Evolutionary conservation across 805 yeast genomes (phyloP), one percentile per base, ranked within the genome.

Genomic region (Maudiozyma saulgeensis): DNA sequence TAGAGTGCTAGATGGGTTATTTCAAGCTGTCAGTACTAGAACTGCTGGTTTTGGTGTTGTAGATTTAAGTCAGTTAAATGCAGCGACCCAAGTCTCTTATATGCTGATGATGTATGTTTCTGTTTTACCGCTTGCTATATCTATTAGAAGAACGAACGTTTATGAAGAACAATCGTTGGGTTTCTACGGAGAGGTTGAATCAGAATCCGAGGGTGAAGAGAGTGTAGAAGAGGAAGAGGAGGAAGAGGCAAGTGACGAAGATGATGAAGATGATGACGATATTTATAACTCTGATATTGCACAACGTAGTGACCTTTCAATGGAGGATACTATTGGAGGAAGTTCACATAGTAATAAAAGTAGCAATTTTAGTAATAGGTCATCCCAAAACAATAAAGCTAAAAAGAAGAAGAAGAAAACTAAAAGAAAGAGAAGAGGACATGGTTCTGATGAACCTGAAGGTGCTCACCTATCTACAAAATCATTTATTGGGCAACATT

Each of bases 91-190:
- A 65, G 95, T 93, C 28, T 81, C 93, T 57, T 93, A 93, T 64
- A 77, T 88, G 81, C 77, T 93, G 52, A 91, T 93, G 98, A 93
- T 93, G 99, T 93, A 93, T 69, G 89, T 93, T 26, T 91, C 98
- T 15, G 97, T 91, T 42, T 74, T 90, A 62, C 99, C 99, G 1
- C 72, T 93, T 57, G 99, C 99, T 32, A 93, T 93, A 55, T 87
- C 96, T 38, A 89, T 93, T 53, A 81, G 99, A 70, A 79, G 97
- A 65, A 93, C 99, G 18, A 93, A 93, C 64, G 99, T 93, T 49
- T 93, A 93, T 69, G 99, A 93, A 64, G 99, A 93, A 61, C 98
- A 89, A 63, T 86, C 96, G 0, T 69, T 93, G 49, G 99, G 99
- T n/a, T 77, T 89, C n/a, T 90, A 87, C 61, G 75, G 69, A n/a